Percentiles rank a stretch among this genome's conserved stretches.
phyloP scores from a whole-genome alignment of 345 rosid genomes.

The Bruguiera sexangula region DNA sequence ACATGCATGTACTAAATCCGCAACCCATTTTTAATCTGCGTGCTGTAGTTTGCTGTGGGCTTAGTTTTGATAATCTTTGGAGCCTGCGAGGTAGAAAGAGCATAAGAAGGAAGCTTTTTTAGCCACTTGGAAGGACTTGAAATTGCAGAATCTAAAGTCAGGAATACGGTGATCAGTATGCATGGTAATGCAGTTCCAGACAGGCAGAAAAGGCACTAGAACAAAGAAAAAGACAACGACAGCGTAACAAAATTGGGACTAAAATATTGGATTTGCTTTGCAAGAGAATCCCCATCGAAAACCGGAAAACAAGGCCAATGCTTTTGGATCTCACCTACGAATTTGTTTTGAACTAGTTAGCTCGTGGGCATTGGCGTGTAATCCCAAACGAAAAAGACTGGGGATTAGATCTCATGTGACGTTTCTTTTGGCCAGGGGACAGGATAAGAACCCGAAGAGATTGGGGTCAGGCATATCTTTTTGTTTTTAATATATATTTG shows the following conservation, averaged over 20 bases:
- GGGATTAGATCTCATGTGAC: neutral
- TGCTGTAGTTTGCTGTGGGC: neutral
- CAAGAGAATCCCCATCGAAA: neutral
- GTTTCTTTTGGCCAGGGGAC: slow-evolving; percentile 16
- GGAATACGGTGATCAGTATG: neutral
- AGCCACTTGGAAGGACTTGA: neutral
- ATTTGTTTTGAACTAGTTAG: neutral
- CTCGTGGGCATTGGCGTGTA: neutral
- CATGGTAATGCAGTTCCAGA: neutral
- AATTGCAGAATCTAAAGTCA: neutral
- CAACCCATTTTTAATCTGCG: neutral
- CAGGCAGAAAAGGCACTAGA: neutral
- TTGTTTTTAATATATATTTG: slow-evolving; percentile 8
- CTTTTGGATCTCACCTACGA: neutral
- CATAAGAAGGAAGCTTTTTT: neutral
- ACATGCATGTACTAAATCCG: too few relatives aligned
- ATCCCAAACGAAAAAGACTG: neutral
- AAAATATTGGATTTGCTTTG: neutral
- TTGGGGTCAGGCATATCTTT: slow-evolving; percentile 22
- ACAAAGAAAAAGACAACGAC: neutral
- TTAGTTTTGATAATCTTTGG: neutral
- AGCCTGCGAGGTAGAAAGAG: neutral
- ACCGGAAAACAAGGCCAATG: neutral
- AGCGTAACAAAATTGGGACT: neutral
- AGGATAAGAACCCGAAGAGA: slow-evolving; percentile 22